phyloP scores from a whole-genome alignment of 2,329 filamentous ascomycete genomes.

The Xylariaceae sp. region DNA sequence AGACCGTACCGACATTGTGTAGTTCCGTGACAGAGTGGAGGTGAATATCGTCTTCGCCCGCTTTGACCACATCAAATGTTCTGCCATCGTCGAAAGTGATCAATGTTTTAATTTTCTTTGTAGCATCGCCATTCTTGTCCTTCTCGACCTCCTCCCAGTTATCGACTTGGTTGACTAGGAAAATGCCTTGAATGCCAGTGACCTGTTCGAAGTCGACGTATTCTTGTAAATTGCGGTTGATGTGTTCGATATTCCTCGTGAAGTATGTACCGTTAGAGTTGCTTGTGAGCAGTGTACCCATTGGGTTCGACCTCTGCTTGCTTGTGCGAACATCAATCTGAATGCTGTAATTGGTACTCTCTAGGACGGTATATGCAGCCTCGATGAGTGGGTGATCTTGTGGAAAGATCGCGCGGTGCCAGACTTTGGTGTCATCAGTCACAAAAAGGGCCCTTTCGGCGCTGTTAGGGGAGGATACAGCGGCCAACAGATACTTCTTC shows the following conservation, averaged over 20 bases:
- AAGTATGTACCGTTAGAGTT: conserved; percentile 99
- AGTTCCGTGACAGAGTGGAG: conserved; percentile 91
- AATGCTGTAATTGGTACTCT: conserved; percentile 97
- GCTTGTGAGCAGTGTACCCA: conserved; percentile 91
- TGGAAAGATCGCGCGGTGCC: conserved; percentile 92
- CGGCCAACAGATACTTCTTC: conserved; percentile 86
- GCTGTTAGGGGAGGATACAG: conserved; percentile 78
- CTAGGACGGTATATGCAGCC: conserved; percentile 89
- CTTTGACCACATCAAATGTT: conserved; percentile 77
- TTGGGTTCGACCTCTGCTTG: conserved; percentile 66
- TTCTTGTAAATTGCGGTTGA: conserved; percentile 79
- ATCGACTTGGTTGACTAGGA: conserved; percentile 86
- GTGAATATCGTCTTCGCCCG: conserved; percentile 74
- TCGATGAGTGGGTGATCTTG: conserved; percentile 80
- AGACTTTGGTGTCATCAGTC: conserved; percentile 80
- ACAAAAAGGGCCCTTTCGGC: conserved; percentile 93
- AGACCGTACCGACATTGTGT: conserved; percentile 82
- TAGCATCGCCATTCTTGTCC: conserved; percentile 56
- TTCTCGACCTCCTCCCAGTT: conserved; percentile 80
- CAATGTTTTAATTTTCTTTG: conserved; percentile 75
- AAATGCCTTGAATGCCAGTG: conserved; percentile 87
- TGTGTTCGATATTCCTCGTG: conserved; percentile 88
- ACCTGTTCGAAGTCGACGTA: conserved; percentile 97
- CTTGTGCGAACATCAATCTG: conserved; percentile 90
- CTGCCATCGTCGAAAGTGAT: conserved; percentile 97